Evolutionary conservation across 164 flowering plant genomes (phyloP), one percentile per base, ranked within the genome.

Genomic region (Vitis labrusca): DNA sequence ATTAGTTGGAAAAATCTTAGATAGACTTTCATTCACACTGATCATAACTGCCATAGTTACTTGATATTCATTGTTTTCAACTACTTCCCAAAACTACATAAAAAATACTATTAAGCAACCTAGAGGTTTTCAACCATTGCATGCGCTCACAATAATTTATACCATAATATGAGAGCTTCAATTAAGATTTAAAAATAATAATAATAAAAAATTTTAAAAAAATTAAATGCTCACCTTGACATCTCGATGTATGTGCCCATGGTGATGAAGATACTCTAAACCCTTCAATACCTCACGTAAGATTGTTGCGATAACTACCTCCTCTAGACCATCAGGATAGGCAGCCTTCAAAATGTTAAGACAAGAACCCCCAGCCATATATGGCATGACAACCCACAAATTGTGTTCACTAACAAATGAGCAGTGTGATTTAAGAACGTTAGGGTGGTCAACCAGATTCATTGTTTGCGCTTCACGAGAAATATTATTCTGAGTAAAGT

Each of bases 301-400:
- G 29, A 96, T 72, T 4, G 99, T 93, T 44, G 98, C 97, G 63
- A 96, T 96, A n/a, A 89, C 86, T 12, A 81, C 88, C 80, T 96
- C 99, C 81, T 85, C 90, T 66, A 96, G 87, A 30, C 98, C 99
- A 81, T 90, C 90, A 2, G 93, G 91, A 76, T 83, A 81, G 65
- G 88, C 94, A 70, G 95, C 90, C 77, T 96, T 96, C 67, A 96
- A 65, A 64, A 96, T 89, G 77, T 96, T 97, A 63, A 93, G 95
- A 72, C 95, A 93, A 73, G 98, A 96, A 37, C 99, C 99, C 8
- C 97, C 98, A 66, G 91, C 76, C 95, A 96, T 90, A 67, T 61
- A 96, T 19, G 98, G 99, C 98, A 91, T 90, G n/a, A 96, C 91
- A 63, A 96, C 94, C 99, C 99, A 96, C 50, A 96, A 70, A 77